Evolutionary conservation across 2,329 filamentous ascomycete genomes (phyloP), one percentile per base, ranked within the genome.

Genomic region (Fusarium avenaceum): DNA sequence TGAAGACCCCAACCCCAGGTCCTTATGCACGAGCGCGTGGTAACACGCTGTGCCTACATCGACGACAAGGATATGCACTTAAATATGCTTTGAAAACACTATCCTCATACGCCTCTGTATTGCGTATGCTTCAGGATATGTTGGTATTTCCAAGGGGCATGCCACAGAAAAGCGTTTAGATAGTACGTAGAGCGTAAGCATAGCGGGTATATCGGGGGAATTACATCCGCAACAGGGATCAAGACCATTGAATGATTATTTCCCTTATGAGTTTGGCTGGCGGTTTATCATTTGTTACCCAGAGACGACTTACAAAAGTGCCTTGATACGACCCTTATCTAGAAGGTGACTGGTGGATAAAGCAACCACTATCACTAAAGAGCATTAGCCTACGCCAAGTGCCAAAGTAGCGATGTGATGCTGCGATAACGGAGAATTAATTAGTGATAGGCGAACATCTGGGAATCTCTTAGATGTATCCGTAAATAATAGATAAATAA

Each of bases 221-320:
- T 46, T 14, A 24, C 35, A 13, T 28, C 62, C 46, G 62, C 15
- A 22, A 26, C 17, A 38, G 22, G 30, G 7, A 39, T 39, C 17
- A 32, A 15, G 32, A 6, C 10, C 45, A 15, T 15, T 17, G 28
- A n/a, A 15, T 19, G 35, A 42, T n/a, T 15, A 42, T 62, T 39
- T 39, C 22, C 35, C 28, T 52, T 63, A 44, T 28, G 52, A 64
- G 19, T 42, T 47, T 20, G 52, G 46, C 20, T 51, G 6, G n/a
- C 2, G 19, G 13, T 38, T 38, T 33, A 26, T 24, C 28, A 30
- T 56, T 59, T 35, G 42, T 54, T 47, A 35, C 38, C 9, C 14
- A 20, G 24, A n/a, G 33, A 56, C 30, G 55, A 47, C 42, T 35
- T 49, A 46, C 68, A 73, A 73, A 73, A 73, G 71, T 73, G 28